Base-by-base conservation (phyloP, 805 yeast genomes). In the Limtongia smithiae region DNA sequence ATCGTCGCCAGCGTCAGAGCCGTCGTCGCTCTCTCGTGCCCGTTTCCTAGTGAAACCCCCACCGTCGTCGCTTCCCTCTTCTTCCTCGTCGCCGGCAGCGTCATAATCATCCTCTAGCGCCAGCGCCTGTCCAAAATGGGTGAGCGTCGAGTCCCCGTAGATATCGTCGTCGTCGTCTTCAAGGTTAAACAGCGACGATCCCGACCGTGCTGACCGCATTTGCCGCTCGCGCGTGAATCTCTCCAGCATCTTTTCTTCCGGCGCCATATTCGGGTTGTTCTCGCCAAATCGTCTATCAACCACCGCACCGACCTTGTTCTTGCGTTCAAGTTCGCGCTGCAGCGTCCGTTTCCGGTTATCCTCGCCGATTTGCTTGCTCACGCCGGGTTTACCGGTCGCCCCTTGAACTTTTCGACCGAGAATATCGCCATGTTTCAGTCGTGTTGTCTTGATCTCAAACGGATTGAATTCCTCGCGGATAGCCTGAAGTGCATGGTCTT, bases 201-300 rank as follows among this genome's bases (percentile, higher is more conserved):
- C n/a, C 58, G 46, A 39, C 30, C 55, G 41, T n/a, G 49, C 33
- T 2, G 57, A 51, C 18, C 54, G 44, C 15, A 75, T 62, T 65
- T 88, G 94, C 64, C 85, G 77, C 71, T 91, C 97, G 48, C 83
- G 80, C 3, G 96, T 86, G 71, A 88, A 93, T 71, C 98, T 81
- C 64, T 85, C 96, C 69, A 93, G 77, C 96, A 89, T 89, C 67
- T 85, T 87, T 59, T 93, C 96, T 67, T 93, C 97, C 11, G 81
- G 81, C n/a, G 83, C 78, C 72, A 93, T 62, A 41, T 72, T 67
- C 6, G 72, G 66, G 66, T 87, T 83, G 56, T 78, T 77, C 64
- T 93, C 98, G 65, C 98, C 99, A 67, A 93, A 91, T 69, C 64
- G 80, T 58, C 89, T 77, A 71, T 93, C 98, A 2, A 80, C 66